Evolutionary conservation across 495 filamentous ascomycete species (phyloP).

Genomic region (Aspergillus hancockii): DNA sequence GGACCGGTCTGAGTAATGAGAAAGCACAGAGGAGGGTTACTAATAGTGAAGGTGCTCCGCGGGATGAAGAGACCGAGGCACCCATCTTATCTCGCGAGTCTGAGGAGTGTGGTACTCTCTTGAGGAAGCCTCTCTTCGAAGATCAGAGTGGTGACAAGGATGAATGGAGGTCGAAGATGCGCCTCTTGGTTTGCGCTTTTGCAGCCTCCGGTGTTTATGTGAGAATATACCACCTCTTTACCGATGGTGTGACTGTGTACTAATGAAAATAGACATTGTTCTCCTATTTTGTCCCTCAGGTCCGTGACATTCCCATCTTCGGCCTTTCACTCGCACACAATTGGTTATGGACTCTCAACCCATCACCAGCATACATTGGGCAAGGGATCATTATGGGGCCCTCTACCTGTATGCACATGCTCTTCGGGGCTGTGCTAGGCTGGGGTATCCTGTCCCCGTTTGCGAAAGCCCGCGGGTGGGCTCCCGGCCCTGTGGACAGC

Average conservation of each 20-base stretch:
- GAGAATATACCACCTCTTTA: constrained; percentile 14
- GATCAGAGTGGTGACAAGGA: constrained; percentile 37
- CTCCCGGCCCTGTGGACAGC: constrained; percentile 78
- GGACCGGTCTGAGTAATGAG: constrained; percentile 44
- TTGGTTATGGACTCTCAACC: constrained; percentile 97
- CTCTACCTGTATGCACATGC: constrained; percentile 92
- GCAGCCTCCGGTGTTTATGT: constrained; percentile 56
- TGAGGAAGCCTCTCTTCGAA: constrained; percentile 28
- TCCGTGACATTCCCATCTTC: constrained; percentile 83
- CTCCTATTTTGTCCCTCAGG: constrained; percentile 86
- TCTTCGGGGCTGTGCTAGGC: constrained; percentile 84
- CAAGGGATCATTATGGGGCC: constrained; percentile 81
- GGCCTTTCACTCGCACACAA: constrained; percentile 69
- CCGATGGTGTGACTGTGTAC: background rate
- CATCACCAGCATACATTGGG: constrained; percentile 90
- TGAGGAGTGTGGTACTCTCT: constrained; percentile 22
- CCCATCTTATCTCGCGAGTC: constrained; percentile 11
- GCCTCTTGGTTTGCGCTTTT: constrained; percentile 60
- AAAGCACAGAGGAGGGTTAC: constrained; percentile 15
- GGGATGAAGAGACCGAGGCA: constrained; percentile 20
- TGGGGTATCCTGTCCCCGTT: constrained; percentile 92
- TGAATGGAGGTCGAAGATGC: constrained; percentile 66
- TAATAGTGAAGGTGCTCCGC: constrained; percentile 15
- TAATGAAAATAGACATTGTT: constrained; percentile 65
- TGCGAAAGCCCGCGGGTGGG: constrained; percentile 85